Evolutionary conservation across 2,329 filamentous ascomycete species (phyloP), one percentile per base, ranked within the genome.

Genomic region (Chaetomiaceae sp.): DNA sequence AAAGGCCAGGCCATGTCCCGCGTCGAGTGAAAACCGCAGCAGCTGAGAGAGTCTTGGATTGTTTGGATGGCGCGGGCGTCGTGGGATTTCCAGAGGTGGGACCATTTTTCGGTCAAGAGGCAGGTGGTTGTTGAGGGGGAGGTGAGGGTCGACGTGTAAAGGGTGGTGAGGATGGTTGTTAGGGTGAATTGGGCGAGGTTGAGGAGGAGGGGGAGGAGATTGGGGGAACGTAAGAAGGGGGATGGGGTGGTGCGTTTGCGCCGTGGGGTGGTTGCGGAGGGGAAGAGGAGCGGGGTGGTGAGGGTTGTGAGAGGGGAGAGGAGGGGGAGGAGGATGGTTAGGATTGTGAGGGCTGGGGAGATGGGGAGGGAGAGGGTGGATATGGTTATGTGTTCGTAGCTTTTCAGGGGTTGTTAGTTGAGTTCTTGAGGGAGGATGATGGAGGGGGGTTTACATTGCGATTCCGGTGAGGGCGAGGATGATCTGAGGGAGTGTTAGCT

Each of bases 1-100:
- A 87, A 88, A 0, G 86, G 87, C 72, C 78, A 88, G 0, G 80
- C 78, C 59, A 78, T 80, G 62, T 90, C 84, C 27, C 65, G 67
- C 25, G 81, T 64, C 4, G 72, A 76, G 51, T 75, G 75, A 31
- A 88, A 72, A 0, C 87, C 87, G 60, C 87, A 90, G 70, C 87
- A 90, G 7, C 77, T 65, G 29, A 88, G 77, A 0, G 75, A 66
- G 63, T 89, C 82, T 63, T 90, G 87, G 47, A 90, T 84, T 2
- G 69, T 67, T 38, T 75, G 71, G 53, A 89, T 78, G 2, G 73
- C 66, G 0, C 60, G 58, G 1, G 58, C 73, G 51, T 87, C 72
- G 55, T 83, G 81, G 0, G 63, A 60, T 0, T 59, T 65, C 61
- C 74, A 88, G 53, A 88, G 64, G 3, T 54, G 58, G 59, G 73